Evolutionary conservation across 768 basidiomycete genomes (phyloP).

Genomic region (Rhodotorula kratochvilovae): DNA sequence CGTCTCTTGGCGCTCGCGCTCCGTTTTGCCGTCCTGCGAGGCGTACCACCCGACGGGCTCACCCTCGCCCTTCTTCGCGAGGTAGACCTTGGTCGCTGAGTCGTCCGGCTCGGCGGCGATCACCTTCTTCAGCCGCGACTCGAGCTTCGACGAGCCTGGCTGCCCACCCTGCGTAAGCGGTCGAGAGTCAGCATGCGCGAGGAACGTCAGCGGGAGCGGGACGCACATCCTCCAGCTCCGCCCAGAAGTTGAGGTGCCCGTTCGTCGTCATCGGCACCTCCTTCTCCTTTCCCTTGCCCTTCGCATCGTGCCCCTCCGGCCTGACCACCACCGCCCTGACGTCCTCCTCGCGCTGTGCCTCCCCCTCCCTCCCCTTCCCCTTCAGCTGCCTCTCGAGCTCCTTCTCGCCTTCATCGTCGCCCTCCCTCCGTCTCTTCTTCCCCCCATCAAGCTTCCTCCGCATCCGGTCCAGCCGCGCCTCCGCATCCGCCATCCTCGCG

Average conservation of each 20-base stretch:
- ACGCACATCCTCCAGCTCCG: constrained; percentile 28
- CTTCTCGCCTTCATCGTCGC: constrained; percentile 13
- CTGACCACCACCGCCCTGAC: constrained; percentile 1
- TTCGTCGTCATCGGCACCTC: constrained; percentile 10
- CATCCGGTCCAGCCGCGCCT: constrained; percentile 35
- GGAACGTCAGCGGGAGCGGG: background rate
- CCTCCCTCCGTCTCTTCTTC: background rate
- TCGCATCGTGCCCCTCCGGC: background rate
- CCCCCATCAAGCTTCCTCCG: background rate
- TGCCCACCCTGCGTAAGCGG: background rate
- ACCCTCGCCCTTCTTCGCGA: constrained; percentile 31
- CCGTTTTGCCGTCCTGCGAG: constrained; percentile 24
- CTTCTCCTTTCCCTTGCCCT: constrained; percentile 5
- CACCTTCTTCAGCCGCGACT: background rate
- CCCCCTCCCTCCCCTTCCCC: constrained; percentile 1
- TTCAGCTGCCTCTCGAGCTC: constrained; percentile 10
- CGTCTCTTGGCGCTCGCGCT: constrained; percentile 26
- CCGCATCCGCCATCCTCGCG: constrained; percentile 20
- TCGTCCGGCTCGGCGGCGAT: constrained; percentile 12
- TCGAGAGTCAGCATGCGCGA: background rate
- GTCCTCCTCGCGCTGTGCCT: background rate
- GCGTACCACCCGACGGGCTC: constrained; percentile 36
- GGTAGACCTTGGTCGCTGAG: constrained; percentile 32
- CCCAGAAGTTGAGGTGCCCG: constrained; percentile 38
- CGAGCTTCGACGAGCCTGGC: background rate